These are phyloP conservation scores for Hyaloscypha hepaticicola DNA, from an alignment of 495 filamentous ascomycete genomes.

Conservation along the genomic window DNA sequence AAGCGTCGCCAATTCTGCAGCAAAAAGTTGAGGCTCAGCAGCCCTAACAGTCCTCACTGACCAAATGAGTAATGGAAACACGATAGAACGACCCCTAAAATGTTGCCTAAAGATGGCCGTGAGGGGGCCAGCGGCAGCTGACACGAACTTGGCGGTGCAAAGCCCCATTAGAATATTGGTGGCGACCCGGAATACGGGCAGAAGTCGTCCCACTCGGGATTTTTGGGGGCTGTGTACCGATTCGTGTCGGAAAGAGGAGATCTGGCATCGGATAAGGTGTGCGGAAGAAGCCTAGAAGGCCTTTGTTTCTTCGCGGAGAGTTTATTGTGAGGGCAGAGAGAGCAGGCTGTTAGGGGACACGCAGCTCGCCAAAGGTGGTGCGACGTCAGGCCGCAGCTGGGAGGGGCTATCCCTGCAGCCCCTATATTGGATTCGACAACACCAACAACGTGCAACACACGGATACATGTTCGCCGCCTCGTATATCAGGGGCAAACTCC, in stretches of 20 bases:
- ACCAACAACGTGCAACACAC: not conserved
- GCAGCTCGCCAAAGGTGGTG: not conserved
- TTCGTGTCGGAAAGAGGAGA: not conserved
- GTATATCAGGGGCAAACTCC: no score
- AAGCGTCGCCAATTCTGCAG: not conserved
- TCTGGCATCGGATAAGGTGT: not conserved
- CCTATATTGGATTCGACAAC: not conserved
- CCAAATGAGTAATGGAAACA: not conserved
- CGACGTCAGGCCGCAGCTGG: slow-evolving; percentile 18
- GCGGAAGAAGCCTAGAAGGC: not conserved
- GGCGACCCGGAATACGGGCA: not conserved
- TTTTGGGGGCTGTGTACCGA: not conserved
- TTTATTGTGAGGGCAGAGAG: not conserved
- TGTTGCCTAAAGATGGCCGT: not conserved
- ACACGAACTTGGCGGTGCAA: not conserved
- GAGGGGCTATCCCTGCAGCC: not conserved
- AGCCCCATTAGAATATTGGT: not conserved
- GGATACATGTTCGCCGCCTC: not conserved
- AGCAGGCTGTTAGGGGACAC: not conserved
- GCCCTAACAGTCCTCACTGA: not conserved
- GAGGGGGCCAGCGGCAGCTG: slow-evolving; percentile 1
- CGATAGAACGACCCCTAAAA: not conserved
- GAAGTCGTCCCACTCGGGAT: not conserved
- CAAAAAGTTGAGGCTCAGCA: not conserved
- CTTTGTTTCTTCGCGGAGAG: not conserved